Evolutionary conservation across 768 basidiomycete species (phyloP), one percentile per base, ranked within the genome.

Genomic region (Kwoniella sp.): DNA sequence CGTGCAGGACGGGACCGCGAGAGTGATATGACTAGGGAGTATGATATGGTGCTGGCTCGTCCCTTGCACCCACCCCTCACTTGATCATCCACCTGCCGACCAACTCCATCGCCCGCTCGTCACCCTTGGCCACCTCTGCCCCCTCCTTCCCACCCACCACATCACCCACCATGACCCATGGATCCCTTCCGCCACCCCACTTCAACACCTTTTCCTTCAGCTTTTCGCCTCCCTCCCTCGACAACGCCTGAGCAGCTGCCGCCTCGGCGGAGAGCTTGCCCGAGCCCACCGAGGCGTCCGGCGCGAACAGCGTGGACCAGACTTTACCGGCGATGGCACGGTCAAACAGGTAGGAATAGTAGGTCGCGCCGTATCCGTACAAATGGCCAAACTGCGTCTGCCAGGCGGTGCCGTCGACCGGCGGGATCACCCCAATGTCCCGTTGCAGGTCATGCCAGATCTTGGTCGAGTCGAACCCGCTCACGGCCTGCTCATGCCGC

Each of bases 291-390:
- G 8, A 6, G 9, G 9, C 4, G 29, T 29, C 25, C 5, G 19
- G 28, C 1, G 31, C 19, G 65, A 98, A 98, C 0, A 93, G 76
- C 9, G 82, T 80, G 9, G 77, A 73, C 87, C 89, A 99, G 0
- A 96, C 85, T n/a, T 86, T 81, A 5, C 87, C 87, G 0, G 95
- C 93, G 53, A 99, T 95, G 3, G 90, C 90, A 4, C 92, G 83
- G 61, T 98, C 95, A 60, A 99, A 92, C 11, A 96, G 79, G 69
- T 99, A 99, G 3, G 90, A 91, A 65, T 99, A 99, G 71, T 99
- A 99, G 0, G 90, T 95, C 12, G 93, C 91, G 5, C 93, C 92
- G 63, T 99, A 99, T 2, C 92, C 90, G 66, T 86, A 92, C 5
- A 99, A 77, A 70, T 99, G 95, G 0, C 88, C 87, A 60, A 99